phyloP scores from a whole-genome alignment of 306 rosid species.

The Mimosa pudica region DNA sequence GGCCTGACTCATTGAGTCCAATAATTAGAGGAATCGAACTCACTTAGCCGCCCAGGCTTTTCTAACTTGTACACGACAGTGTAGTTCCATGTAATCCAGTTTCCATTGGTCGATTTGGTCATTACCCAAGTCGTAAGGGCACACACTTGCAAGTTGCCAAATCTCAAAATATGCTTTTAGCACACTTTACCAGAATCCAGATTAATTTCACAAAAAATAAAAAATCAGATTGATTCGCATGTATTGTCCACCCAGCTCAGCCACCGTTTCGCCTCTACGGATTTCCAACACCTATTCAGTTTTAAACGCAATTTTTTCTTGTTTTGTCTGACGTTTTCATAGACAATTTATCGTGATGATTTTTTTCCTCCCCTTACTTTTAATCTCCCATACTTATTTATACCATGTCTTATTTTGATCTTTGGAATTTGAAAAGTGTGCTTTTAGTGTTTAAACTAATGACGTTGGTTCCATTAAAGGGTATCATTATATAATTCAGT shows the following conservation, averaged over 20 bases:
- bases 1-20: not conserved
- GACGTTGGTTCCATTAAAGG: too few species aligned
- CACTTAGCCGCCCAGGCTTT: not conserved
- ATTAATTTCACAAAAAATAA: too few species aligned
- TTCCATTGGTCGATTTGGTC: not conserved
- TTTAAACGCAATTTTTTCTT: not conserved
- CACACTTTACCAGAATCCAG: not conserved
- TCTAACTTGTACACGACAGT: not conserved
- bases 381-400: too few species aligned
- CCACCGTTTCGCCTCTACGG: not conserved
- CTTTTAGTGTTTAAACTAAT: too few species aligned
- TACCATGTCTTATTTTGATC: too few species aligned
- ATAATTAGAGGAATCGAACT: not conserved
- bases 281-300: not conserved
- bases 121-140: not conserved
- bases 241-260: not conserved
- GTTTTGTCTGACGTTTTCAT: not conserved
- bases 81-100: not conserved
- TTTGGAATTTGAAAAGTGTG: too few species aligned
- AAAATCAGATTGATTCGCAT: not conserved
- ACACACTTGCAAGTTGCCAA: not conserved
- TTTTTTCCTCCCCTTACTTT: not conserved
- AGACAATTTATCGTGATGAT: not conserved
- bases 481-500: too few species aligned
- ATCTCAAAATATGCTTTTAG: not conserved